These are phyloP conservation scores for Coccomyxa subellipsoidea DNA, from an alignment of 163 green algal genomes.

Conservation along the genomic window DNA sequence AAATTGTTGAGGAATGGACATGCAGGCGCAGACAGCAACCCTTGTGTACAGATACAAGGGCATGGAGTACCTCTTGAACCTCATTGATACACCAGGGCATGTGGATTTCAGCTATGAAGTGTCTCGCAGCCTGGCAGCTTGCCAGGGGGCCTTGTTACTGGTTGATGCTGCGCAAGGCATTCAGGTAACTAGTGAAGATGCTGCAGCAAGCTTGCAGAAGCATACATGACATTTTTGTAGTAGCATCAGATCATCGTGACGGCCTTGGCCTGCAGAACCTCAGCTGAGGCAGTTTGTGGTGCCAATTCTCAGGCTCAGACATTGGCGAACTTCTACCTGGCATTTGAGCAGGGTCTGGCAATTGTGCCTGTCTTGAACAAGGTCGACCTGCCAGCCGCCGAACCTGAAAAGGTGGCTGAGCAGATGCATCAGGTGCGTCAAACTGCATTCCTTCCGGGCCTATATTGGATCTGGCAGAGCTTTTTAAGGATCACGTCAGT, in stretches of 20 bases:
- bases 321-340: constrained; percentile 89
- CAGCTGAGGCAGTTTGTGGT: neutral
- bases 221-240: neutral
- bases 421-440: constrained; percentile 60
- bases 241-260: neutral
- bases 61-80: constrained; percentile 90
- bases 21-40: constrained; percentile 61
- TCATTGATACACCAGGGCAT: constrained; percentile 88
- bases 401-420: constrained; percentile 58
- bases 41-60: constrained; percentile 68
- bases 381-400: constrained; percentile 77
- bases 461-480: neutral
- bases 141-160: constrained; percentile 91
- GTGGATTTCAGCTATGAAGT: constrained; percentile 95
- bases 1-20: neutral
- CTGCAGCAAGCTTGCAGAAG: no score
- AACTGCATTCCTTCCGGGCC: neutral
- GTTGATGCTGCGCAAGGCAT: constrained; percentile 91
- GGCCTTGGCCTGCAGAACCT: neutral
- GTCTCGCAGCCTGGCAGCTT: constrained; percentile 87
- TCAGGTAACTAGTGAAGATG: no score
- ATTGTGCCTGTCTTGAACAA: constrained; percentile 95
- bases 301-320: constrained; percentile 68
- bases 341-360: constrained; percentile 78
- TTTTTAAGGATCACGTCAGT: no score